Conservation (phyloP, 768 basidiomycete species). For the Clathrus columnatus region DNA sequence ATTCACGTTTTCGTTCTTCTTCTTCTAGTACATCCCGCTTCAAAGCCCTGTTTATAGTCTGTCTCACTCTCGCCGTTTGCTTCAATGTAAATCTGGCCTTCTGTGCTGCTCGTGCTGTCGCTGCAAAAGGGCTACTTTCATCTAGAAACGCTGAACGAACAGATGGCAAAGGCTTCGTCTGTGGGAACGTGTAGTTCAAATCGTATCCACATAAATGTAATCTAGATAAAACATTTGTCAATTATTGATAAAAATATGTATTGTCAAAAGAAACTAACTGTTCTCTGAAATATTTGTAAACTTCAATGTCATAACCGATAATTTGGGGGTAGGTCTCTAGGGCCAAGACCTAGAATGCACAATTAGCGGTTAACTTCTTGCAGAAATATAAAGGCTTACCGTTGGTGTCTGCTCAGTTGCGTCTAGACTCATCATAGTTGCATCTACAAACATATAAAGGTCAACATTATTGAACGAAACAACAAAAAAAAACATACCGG, state of each 20-base stretch:
- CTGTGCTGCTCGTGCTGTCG: background rate
- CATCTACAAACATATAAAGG: too few species aligned
- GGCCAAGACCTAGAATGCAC: constrained; percentile 5
- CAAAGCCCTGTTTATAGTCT: background rate
- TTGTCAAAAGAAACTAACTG: constrained; percentile 4
- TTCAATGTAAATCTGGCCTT: background rate
- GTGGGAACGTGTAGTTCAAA: constrained; percentile 15
- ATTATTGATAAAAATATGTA: background rate
- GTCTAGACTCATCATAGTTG: too few species aligned
- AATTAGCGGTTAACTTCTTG: background rate
- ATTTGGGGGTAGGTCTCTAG: constrained; percentile 15
- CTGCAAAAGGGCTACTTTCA: background rate
- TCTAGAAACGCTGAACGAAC: background rate
- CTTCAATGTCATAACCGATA: constrained; percentile 12
- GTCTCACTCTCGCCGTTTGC: background rate
- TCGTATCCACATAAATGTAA: constrained; percentile 14
- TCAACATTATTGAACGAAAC: too few species aligned
- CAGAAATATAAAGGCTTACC: too few species aligned
- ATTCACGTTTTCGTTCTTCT: background rate
- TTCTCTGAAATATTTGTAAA: constrained; percentile 12
- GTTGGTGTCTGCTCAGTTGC: too few species aligned
- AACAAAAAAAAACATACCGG: constrained; percentile 9
- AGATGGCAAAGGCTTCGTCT: constrained; percentile 10
- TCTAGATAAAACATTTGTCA: background rate
- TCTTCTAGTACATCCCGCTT: background rate